Base-by-base conservation (phyloP, 306 rosid species). In the Datisca glomerata region DNA sequence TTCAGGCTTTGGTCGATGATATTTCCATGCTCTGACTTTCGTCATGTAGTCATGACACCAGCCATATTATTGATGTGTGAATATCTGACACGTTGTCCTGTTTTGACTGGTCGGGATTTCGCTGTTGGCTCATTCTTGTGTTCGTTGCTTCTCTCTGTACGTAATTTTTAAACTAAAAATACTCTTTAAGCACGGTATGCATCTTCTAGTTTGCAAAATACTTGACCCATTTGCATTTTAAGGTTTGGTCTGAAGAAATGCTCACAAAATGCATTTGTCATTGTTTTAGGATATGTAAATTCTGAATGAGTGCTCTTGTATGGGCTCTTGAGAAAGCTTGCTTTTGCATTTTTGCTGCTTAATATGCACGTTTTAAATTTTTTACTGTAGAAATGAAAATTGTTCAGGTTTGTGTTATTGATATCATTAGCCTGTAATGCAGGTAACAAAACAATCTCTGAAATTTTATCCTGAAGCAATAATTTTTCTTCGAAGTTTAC, bases 401-500 rank as follows among this genome's bases (percentile, higher is more conserved):
- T 29, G 7, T 11, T 24, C 10, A 28, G 11, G 33, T 3, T 28
- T 28, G 33, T 21, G 18, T 20, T 12, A 8, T 6, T 34, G 31
- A 14, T 25, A 33, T 8, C 8, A 16, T 12, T 48, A 4, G 7
- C 24, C 17, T 48, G 15, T 53, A 55, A 51, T 56, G 47, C 67
- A 83, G 97, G 66, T 84, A 44, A 71, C 73, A 45, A 72, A 59
- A 56, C 91, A 80, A 68, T 74, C 95, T 18, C 22, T 18, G 54
- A 89, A 89, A 74, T 80, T 83, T 68, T 89, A 73, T 66, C 93
- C 95, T 1, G 97, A 89, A 63, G 74, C 86, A 47, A 65, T 89
- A 53, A 35, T 43, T 32, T 84, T 83, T 70, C 78, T 89, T 41
- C 68, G 23, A 49, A 72, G 70, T 65, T 31, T 66, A 60, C 66